These are phyloP conservation scores for Pyrus bretschneideri DNA, from an alignment of 306 rosid species.

Conservation along the genomic window DNA sequence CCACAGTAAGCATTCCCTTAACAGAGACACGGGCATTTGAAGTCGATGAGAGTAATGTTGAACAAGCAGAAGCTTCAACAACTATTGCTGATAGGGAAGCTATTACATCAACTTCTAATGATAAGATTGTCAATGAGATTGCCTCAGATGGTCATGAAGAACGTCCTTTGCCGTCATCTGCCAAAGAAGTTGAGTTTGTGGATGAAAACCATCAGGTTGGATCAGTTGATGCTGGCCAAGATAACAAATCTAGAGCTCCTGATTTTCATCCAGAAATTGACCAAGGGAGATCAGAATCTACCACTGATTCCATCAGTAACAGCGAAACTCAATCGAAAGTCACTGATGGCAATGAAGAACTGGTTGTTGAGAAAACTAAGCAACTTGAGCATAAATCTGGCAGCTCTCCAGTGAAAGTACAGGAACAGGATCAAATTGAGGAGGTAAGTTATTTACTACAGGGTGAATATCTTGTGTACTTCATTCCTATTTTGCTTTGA, in stretches of 20 bases:
- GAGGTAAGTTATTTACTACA: constrained; percentile 56
- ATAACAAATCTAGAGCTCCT: constrained; percentile 28
- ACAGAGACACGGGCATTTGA: constrained; percentile 34
- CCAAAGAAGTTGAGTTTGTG: constrained; percentile 34
- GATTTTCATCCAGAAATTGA: constrained; percentile 32
- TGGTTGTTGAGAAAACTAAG: constrained; percentile 31
- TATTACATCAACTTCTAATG: constrained; percentile 33
- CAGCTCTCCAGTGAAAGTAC: constrained; percentile 43
- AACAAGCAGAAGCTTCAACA: constrained; percentile 29
- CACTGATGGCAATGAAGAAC: constrained; percentile 34
- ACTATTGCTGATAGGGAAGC: constrained; percentile 32
- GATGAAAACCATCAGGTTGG: constrained; percentile 26
- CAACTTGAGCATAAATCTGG: constrained; percentile 49
- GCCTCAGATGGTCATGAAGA: constrained; percentile 40
- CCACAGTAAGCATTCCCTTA: constrained; percentile 28
- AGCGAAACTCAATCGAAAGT: constrained; percentile 32
- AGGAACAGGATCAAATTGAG: constrained; percentile 89
- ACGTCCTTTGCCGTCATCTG: constrained; percentile 17
- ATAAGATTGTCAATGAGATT: constrained; percentile 37
- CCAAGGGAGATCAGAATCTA: constrained; percentile 42
- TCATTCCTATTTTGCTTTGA: background rate
- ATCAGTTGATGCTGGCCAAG: constrained; percentile 32
- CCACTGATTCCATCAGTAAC: constrained; percentile 27
- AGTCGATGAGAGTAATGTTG: constrained; percentile 29
- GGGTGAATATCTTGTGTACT: constrained; percentile 9